A percentile compares a stretch with the other conserved stretches of the same genome.
Conservation (phyloP, 371 early-diverging fungal species). For the Gilbertella persicaria region DNA sequence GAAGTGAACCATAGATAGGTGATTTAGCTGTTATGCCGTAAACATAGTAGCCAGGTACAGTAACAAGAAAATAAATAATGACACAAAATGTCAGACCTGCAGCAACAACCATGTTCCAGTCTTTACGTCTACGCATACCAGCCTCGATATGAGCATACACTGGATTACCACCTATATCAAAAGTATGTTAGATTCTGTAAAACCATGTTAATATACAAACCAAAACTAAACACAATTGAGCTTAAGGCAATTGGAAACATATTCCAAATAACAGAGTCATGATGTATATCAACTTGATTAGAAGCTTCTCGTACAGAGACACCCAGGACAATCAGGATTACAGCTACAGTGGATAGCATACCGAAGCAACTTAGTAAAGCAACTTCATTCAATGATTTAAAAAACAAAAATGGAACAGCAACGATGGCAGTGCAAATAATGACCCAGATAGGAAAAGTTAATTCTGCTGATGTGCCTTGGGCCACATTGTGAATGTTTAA, state of each 20-base stretch:
- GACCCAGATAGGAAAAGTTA: constrained; percentile 58
- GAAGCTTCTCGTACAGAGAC: constrained; percentile 22
- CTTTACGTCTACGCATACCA: constrained; percentile 74
- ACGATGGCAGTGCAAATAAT: constrained; percentile 63
- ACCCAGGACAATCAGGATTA: constrained; percentile 30
- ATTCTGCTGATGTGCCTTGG: constrained; percentile 25
- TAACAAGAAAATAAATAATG: constrained; percentile 73
- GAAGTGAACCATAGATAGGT: constrained; percentile 75
- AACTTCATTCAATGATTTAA: constrained; percentile 77
- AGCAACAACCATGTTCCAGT: constrained; percentile 75
- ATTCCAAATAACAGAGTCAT: constrained; percentile 47
- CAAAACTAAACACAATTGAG: constrained; percentile 63
- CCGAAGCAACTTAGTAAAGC: constrained; percentile 51
- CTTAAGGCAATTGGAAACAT: constrained; percentile 62
- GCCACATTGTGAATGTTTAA: constrained; percentile 56
- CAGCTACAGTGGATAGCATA: constrained; percentile 29
- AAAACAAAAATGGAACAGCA: constrained; percentile 66
- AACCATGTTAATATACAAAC: constrained; percentile 10
- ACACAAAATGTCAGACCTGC: constrained; percentile 70
- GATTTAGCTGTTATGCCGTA: constrained; percentile 73
- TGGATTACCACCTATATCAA: constrained; percentile 21
- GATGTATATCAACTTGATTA: constrained; percentile 20
- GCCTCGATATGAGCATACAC: constrained; percentile 70
- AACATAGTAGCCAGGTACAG: constrained; percentile 78
- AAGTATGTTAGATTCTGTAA: constrained; percentile 2